Evolutionary conservation across 31 red algal species (phyloP), one percentile per base, ranked within the genome.

Genomic region (Porphyra umbilicalis): DNA sequence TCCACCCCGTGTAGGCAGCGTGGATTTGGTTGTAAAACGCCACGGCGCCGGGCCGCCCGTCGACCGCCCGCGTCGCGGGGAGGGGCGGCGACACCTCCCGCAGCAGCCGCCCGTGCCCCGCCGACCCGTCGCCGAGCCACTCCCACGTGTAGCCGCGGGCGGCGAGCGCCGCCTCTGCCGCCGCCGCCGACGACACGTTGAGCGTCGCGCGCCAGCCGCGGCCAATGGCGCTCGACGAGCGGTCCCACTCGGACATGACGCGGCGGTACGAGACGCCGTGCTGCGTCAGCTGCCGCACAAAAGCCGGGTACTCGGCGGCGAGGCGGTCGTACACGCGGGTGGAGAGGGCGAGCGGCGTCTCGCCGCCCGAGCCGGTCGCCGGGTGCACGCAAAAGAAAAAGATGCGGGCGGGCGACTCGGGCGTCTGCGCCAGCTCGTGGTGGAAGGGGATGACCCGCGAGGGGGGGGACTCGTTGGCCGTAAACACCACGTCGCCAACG

Each of bases 371-470:
- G 25, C 25, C 57, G 25, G 86, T 82, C 18, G 88, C 89, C 35
- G 88, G 86, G 7, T 68, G 40, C 35, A 86, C 88, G 80, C 93
- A 95, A 77, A 85, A 95, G 84, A 95, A 95, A 44, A 91, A 79
- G 10, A 95, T 16, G 10, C 83, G 75, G 25, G 76, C 18, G 5
- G 93, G 93, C 36, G 79, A 95, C 10, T 38, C 79, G 6, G 93
- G 85, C 30, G 93, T 92, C 82, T 95, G 93, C 6, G 93, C 93
- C 18, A 95, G 84, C 75, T 95, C 93, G 79, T 95, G 93, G 82
- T 95, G 93, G 80, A 95, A 95, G 9, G 93, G 93, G 34, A 95
- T 95, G 31, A 87, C 79, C 57, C 86, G 83, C 16, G 88, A 86
- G 25, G 93, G 88, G 6, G 93, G 93, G 2, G 84, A 80, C 77